phyloP scores from a whole-genome alignment of 1,139 yeast species.

The Lodderomyces metapsilosis region DNA sequence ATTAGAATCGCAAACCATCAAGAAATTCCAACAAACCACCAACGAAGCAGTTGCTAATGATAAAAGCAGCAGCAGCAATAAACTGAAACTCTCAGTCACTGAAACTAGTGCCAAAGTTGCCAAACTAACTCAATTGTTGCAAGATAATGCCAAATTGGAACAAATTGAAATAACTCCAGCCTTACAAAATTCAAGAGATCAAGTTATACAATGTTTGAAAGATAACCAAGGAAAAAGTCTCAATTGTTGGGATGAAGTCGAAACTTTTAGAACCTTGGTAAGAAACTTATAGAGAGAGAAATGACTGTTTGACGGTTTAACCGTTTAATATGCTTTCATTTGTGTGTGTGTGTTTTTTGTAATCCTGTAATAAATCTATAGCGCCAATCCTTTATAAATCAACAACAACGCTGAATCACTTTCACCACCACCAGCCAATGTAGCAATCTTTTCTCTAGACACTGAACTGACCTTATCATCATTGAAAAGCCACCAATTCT shows the following conservation, averaged over 20 bases:
- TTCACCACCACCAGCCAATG: conserved; percentile 96
- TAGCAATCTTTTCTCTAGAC: conserved; percentile 74
- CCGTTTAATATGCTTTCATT: too few relatives aligned
- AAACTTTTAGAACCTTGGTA: conserved; percentile 60
- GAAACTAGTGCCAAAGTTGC: conserved; percentile 39
- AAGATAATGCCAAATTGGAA: conserved; percentile 47
- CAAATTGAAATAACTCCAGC: conserved; percentile 33
- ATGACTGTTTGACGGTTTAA: too few relatives aligned
- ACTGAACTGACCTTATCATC: conserved; percentile 87
- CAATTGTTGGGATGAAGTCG: conserved; percentile 87
- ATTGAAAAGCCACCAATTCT: conserved; percentile 91
- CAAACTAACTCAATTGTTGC: conserved; percentile 46
- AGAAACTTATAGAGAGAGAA: conserved; percentile 21
- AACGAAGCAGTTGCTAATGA: conserved; percentile 39
- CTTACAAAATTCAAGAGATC: conserved; percentile 47
- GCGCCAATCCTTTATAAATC: conserved; percentile 77
- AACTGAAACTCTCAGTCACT: conserved; percentile 22
- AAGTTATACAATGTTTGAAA: conserved; percentile 64
- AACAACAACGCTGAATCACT: conserved; percentile 91
- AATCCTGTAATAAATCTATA: conserved; percentile 18
- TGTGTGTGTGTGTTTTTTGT: background rate
- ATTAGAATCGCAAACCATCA: conserved; percentile 59
- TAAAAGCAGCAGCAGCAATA: conserved; percentile 18
- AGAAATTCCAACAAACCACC: conserved; percentile 54
- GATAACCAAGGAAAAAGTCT: conserved; percentile 71